A percentile compares a stretch with the other conserved stretches of the same genome.
Conservation (phyloP, 108 stramenopile species). For the Skeletonema marinoi region DNA sequence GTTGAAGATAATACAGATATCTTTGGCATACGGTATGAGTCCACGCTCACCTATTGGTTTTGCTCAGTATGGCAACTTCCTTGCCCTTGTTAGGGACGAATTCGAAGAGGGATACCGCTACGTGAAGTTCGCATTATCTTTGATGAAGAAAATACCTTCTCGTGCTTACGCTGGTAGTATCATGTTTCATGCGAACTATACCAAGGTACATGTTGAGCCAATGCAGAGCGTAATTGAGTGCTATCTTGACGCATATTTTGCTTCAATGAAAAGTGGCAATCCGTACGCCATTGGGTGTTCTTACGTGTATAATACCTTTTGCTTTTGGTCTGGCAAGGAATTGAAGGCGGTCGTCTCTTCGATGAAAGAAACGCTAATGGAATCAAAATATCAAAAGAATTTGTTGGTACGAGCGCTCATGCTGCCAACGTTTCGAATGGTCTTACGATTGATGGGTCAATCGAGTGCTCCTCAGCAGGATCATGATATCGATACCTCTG, state of each 20-base stretch:
- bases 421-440: neutral
- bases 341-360: neutral
- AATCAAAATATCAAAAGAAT: neutral
- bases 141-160: neutral
- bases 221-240: constrained; percentile 11
- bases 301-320: neutral
- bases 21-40: constrained; percentile 21
- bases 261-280: constrained; percentile 6
- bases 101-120: constrained; percentile 9
- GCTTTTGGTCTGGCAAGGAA: constrained; percentile 10
- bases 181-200: neutral
- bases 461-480: neutral
- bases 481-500: neutral
- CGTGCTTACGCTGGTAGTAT: neutral
- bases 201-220: neutral
- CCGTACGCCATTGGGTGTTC: neutral
- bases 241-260: neutral
- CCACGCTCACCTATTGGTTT: constrained; percentile 17
- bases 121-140: no score
- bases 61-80: constrained; percentile 11
- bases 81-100: neutral
- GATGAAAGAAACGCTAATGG: neutral
- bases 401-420: neutral
- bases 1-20: constrained; percentile 14
- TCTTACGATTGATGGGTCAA: neutral